phyloP scores from a whole-genome alignment of 2,329 filamentous ascomycete genomes.

The Hymenoscyphus albidus region DNA sequence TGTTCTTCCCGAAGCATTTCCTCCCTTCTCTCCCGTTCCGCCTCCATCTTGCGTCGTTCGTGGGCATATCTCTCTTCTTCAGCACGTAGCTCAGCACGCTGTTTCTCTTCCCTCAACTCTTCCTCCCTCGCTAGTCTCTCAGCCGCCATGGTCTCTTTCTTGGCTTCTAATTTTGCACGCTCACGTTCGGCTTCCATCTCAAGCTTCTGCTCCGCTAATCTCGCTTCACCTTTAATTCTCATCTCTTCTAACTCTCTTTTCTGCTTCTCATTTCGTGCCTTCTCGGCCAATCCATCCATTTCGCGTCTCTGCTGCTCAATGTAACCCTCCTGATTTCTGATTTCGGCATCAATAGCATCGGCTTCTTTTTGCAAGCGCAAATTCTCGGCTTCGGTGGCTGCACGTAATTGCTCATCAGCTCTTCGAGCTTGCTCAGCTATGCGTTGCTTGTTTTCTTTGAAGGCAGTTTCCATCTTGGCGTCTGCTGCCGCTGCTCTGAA shows the following conservation, averaged over 20 bases:
- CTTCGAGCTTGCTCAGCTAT: not conserved
- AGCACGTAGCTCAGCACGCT: not conserved
- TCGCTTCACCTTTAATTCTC: not conserved
- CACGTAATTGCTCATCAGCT: not conserved
- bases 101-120: not conserved
- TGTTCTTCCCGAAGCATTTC: constrained; percentile 2
- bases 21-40: not conserved
- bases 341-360: not conserved
- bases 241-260: not conserved
- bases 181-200: not conserved
- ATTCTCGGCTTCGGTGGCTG: not conserved
- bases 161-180: not conserved
- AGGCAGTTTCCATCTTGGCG: not conserved
- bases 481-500: not conserved
- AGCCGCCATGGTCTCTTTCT: not conserved
- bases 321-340: not conserved
- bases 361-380: not conserved
- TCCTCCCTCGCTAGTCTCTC: not conserved
- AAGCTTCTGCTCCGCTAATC: not conserved
- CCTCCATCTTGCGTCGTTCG: not conserved
- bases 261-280: not conserved
- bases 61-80: not conserved
- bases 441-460: not conserved
- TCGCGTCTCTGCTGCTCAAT: constrained; percentile 1
- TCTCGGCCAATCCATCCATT: not conserved